Base-by-base conservation (phyloP, 2,329 filamentous ascomycete species). In the Ophiostoma novo-ulmi region DNA sequence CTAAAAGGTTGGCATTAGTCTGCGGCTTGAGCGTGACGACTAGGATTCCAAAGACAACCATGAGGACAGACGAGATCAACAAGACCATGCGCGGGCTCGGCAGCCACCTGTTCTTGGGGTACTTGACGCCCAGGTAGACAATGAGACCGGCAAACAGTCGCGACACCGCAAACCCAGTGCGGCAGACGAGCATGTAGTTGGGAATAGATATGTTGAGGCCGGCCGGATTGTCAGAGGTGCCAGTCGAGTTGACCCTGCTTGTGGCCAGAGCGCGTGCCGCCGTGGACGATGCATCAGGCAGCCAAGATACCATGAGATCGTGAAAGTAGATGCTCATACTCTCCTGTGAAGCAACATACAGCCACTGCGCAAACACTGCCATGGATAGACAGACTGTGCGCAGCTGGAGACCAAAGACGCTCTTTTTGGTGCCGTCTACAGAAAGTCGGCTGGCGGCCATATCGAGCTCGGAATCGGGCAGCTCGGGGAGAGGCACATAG, bases 291-390 rank as follows among this genome's bases (percentile, higher is more conserved):
- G 38, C 68, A 52, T 69, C 73, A 0, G 81, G 81, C 0, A 81
- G 73, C 67, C 81, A 78, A 0, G 81, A 80, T 7, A 80, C 77
- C 68, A 89, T 75, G 13, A 89, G 78, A n/a, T 78, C 77, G 20
- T 83, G 79, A 76, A 90, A 89, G 78, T 84, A 90, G 74, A 88
- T 85, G 73, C 84, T 86, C 79, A 87, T 84, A 76, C 82, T 84
- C 75, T 89, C 88, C 76, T 97, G 93, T 0, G 89, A 87, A 8
- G 90, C 91, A 1, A 91, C 89, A 76, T 96, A 96, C 41, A 87
- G 86, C 81, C 92, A 96, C 76, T 96, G 92, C 0, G 91, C 88
- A 48, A 90, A 78, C 0, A 93, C 88, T 0, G 91, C 93, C 71
- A 94, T 84, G 72, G 88, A 86, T 10, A 97, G 83, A 44, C 81